phyloP scores from a whole-genome alignment of 208 protist species.

The Acanthamoeba sp. region DNA sequence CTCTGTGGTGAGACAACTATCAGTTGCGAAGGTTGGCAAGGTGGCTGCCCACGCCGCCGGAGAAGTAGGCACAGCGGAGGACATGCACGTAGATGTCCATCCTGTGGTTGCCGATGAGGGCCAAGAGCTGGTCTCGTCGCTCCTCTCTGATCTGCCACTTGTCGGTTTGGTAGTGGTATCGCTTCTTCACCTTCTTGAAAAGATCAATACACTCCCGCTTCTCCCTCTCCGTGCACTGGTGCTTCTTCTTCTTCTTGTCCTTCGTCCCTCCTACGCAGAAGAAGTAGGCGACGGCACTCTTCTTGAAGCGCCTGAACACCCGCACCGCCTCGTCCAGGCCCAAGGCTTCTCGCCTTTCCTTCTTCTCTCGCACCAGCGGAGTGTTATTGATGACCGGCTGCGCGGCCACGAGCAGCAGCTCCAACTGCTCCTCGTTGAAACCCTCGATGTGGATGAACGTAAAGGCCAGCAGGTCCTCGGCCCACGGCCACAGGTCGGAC shows the following conservation, averaged over 20 bases:
- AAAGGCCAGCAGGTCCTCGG: not conserved
- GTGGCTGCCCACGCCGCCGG: not conserved
- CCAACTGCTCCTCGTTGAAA: not conserved
- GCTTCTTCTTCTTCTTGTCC: not conserved
- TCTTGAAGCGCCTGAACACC: constrained; percentile 20
- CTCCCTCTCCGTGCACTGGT: not conserved
- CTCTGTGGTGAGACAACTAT: no score
- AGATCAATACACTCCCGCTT: no score
- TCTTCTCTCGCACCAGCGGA: not conserved
- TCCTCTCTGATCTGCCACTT: not conserved
- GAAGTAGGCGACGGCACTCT: constrained; percentile 12
- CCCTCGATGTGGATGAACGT: not conserved
- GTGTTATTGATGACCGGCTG: constrained; percentile 33
- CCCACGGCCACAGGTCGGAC: not conserved
- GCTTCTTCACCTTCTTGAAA: constrained; percentile 20
- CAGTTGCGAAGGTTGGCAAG: no score
- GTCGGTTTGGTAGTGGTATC: not conserved
- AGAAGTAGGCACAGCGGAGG: not conserved
- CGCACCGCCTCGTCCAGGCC: not conserved
- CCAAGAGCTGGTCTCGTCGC: not conserved
- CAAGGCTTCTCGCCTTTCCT: not conserved
- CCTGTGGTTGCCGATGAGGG: not conserved
- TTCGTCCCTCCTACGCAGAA: not conserved
- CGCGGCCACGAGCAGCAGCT: not conserved
- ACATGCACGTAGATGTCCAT: not conserved